These are phyloP conservation scores for Eustoma russellianum DNA, from an alignment of 257 asterid species.

Conservation along the genomic window DNA sequence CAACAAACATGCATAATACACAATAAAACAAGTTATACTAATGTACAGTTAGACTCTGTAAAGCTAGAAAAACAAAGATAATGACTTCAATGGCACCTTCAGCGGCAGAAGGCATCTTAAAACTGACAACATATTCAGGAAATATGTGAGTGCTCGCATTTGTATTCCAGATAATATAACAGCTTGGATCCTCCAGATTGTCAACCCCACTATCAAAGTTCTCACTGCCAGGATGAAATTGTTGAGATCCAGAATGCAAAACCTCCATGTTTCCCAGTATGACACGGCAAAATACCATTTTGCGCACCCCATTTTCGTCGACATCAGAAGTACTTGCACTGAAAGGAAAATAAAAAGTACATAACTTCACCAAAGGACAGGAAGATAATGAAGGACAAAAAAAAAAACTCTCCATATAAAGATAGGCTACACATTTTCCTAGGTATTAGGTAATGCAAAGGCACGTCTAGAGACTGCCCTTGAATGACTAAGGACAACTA, in stretches of 20 bases:
- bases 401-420: no score
- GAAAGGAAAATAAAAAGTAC: slow-evolving; percentile 5
- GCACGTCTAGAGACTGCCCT: no score
- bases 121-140: slow-evolving; percentile 22
- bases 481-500: no score
- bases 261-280: slow-evolving; percentile 17
- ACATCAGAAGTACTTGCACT: slow-evolving; percentile 12
- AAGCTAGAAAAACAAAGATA: not conserved
- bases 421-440: no score
- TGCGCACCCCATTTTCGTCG: slow-evolving; percentile 14
- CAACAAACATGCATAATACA: not conserved
- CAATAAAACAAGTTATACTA: not conserved
- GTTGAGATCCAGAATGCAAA: slow-evolving; percentile 19
- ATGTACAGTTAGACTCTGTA: not conserved
- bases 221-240: slow-evolving; percentile 16
- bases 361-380: not conserved
- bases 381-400: no score
- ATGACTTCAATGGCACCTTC: not conserved
- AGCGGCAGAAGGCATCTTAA: slow-evolving; percentile 10
- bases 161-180: slow-evolving; percentile 20
- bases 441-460: no score
- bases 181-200: slow-evolving; percentile 16
- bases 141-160: slow-evolving; percentile 18
- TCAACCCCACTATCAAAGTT: slow-evolving; percentile 25
- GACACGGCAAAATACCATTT: slow-evolving; percentile 14